Conservation (phyloP, 306 rosid species). For the Casuarina cunninghamiana region DNA sequence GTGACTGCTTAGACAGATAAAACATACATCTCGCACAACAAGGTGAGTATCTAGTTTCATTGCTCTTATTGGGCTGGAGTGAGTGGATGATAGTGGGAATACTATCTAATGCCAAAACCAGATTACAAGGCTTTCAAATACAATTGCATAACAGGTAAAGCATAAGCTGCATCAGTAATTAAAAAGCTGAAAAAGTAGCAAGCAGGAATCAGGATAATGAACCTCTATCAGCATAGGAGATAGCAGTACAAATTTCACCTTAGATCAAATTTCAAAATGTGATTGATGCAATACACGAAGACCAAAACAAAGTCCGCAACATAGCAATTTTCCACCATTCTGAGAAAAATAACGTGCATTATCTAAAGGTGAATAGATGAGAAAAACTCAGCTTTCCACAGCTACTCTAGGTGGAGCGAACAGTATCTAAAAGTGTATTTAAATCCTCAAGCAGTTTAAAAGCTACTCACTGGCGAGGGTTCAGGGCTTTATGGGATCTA, state of each 20-base stretch:
- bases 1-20: neutral
- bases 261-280: neutral
- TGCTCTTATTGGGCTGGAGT: neutral
- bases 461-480: neutral
- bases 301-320: neutral
- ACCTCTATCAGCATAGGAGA: neutral
- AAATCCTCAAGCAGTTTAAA: neutral
- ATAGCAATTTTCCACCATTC: neutral
- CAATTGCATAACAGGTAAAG: neutral
- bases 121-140: neutral
- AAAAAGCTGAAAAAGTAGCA: neutral
- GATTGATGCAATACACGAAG: neutral
- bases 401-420: neutral
- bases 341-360: neutral
- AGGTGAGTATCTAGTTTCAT: neutral
- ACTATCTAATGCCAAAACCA: neutral
- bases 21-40: neutral
- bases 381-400: neutral
- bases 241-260: neutral
- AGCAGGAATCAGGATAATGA: neutral
- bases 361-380: neutral
- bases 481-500: no score
- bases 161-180: neutral
- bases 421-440: neutral
- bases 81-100: neutral